Evolutionary conservation across 768 basidiomycete genomes (phyloP).

Genomic region (Scleroderma bovista): DNA sequence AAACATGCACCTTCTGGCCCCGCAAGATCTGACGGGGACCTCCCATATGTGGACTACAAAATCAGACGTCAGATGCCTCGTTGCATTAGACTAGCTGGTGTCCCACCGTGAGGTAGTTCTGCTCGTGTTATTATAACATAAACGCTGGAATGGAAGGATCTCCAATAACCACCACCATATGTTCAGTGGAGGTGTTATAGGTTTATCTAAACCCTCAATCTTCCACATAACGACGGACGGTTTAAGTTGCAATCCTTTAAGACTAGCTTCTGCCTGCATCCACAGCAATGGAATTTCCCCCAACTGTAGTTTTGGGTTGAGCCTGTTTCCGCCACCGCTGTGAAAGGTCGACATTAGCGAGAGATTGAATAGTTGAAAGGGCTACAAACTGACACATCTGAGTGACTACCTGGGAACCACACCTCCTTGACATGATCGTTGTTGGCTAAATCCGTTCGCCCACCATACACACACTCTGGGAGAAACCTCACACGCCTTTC

Average conservation of each 20-base stretch:
- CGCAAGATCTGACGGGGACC: constrained; percentile 21
- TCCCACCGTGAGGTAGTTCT: constrained; percentile 16
- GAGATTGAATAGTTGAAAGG: background rate
- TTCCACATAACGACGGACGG: constrained; percentile 24
- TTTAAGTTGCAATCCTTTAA: constrained; percentile 18
- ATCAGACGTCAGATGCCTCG: constrained; percentile 6
- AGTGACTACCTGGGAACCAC: constrained; percentile 39
- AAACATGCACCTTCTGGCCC: constrained; percentile 29
- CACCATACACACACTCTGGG: constrained; percentile 37
- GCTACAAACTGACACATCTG: constrained; percentile 30
- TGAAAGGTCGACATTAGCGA: background rate
- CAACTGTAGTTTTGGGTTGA: constrained; percentile 24
- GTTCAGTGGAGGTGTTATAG: constrained; percentile 11
- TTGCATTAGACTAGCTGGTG: no score
- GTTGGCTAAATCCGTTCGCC: constrained; percentile 6
- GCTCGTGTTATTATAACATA: constrained; percentile 25
- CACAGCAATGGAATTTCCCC: constrained; percentile 25
- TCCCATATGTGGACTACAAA: constrained; percentile 22
- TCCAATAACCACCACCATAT: constrained; percentile 22
- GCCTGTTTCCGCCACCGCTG: constrained; percentile 26
- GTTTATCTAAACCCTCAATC: constrained; percentile 21
- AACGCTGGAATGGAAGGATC: constrained; percentile 16
- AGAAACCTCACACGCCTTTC: constrained; percentile 44
- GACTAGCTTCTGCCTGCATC: constrained; percentile 27
- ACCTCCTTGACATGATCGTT: constrained; percentile 33